Percentiles rank a stretch among this genome's conserved stretches.
Conservation (phyloP, 1,139 yeast genomes). For the Kazachstania sp. region DNA sequence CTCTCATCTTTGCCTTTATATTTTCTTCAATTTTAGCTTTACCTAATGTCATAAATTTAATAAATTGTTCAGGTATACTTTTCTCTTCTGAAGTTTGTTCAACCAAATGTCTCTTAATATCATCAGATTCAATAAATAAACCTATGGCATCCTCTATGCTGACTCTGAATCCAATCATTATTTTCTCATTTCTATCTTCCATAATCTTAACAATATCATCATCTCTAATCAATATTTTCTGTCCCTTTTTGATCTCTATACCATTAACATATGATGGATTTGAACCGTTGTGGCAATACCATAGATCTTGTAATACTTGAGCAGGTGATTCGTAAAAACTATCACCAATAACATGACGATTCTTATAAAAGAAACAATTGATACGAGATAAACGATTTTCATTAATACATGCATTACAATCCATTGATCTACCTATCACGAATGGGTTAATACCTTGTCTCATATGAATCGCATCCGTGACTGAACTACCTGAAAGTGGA, state of each 20-base stretch:
- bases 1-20: neutral
- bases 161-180: slow-evolving; percentile 46
- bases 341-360: slow-evolving; percentile 48
- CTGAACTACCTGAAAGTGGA: slow-evolving; percentile 37
- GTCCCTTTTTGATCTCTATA: slow-evolving; percentile 49
- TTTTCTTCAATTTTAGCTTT: slow-evolving; percentile 1
- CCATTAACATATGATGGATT: slow-evolving; percentile 71
- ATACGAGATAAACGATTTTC: slow-evolving; percentile 76
- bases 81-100: slow-evolving; percentile 23
- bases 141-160: slow-evolving; percentile 51
- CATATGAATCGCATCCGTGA: slow-evolving; percentile 44
- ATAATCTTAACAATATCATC: slow-evolving; percentile 62
- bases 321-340: slow-evolving; percentile 61
- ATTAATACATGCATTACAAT: slow-evolving; percentile 49
- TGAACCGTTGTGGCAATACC: slow-evolving; percentile 74
- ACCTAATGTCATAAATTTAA: slow-evolving; percentile 19
- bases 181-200: slow-evolving; percentile 45
- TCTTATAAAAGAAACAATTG: slow-evolving; percentile 63
- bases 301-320: slow-evolving; percentile 59
- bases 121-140: slow-evolving; percentile 37
- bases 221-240: slow-evolving; percentile 50
- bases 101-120: slow-evolving; percentile 11
- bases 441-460: slow-evolving; percentile 57
- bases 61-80: slow-evolving; percentile 16
- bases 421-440: slow-evolving; percentile 55